Evolutionary conservation across 495 filamentous ascomycete species (phyloP), one percentile per base, ranked within the genome.

Genomic region (Lasiosphaeria ovina): DNA sequence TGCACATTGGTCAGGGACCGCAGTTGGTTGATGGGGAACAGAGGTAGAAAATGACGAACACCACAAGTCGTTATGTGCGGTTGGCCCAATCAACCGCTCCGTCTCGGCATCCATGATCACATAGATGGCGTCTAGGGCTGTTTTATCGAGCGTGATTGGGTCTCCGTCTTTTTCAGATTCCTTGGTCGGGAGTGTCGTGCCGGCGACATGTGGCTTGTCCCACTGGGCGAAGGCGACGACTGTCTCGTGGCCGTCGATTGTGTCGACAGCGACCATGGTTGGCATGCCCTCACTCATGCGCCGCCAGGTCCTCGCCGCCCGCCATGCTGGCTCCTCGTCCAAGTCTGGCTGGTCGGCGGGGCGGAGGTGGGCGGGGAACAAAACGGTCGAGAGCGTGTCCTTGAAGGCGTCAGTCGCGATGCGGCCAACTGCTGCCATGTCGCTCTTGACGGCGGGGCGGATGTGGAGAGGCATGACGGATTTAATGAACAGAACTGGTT

Each of bases 151-250:
- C 33, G 42, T 42, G 11, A 36, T 24, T n/a, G 67, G 60, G 17
- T 17, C 53, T 7, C 44, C 8, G 9, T 59, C 51, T 12, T 51
- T 24, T 1, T 51, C 48, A 12, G 38, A 31, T 10, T 17, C 55
- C 0, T 38, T 33, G 7, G 16, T 1, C 12, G 24, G 48, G 1
- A 45, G 14, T 33, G 51, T 24, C 1, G 14, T 48, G n/a, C 4
- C 35, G 12, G 4, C 32, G 12, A 34, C 40, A 42, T 47, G 12
- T 9, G 69, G 69, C 47, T 35, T 12, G 9, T 66, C 60, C 69
- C 69, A 71, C 45, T 71, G 69, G 3, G 62, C 60, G n/a, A 62
- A 69, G 1, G 64, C 69, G 0, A 68, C 50, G 1, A 71, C 51
- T 2, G 38, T 51, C 34, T 59, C 66, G 1, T 44, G 10, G 1